A percentile compares a stretch with the other conserved stretches of the same genome.
These are phyloP conservation scores for Trichoderma endophyticum DNA, from an alignment of 2,329 filamentous ascomycete species.

Conservation along the genomic window DNA sequence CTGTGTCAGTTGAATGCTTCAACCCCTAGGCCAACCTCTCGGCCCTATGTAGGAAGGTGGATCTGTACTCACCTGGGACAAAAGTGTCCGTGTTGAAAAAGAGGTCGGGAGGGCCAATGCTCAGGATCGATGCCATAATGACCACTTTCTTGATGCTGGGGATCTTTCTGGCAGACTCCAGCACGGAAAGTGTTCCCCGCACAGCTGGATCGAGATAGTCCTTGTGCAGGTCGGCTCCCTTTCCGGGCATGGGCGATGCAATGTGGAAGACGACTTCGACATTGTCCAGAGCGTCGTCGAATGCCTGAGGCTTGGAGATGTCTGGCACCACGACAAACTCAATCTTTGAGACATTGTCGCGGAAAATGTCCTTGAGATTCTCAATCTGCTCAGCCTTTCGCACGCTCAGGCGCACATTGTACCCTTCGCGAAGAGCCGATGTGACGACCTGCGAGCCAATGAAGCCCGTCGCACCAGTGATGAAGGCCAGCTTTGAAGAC, in stretches of 20 bases:
- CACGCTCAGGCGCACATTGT: constrained; percentile 21
- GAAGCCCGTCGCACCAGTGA: constrained; percentile 24
- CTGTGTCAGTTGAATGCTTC: background rate
- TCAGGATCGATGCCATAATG: constrained; percentile 21
- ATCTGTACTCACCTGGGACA: background rate
- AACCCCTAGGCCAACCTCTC: background rate
- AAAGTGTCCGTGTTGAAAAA: background rate
- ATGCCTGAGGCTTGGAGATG: constrained; percentile 25
- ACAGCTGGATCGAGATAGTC: constrained; percentile 21
- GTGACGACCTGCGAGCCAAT: constrained; percentile 20
- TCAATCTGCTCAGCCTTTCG: constrained; percentile 19
- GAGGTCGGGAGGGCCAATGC: constrained; percentile 11
- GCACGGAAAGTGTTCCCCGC: constrained; percentile 16
- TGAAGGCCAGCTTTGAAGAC: constrained; percentile 16
- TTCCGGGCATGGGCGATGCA: constrained; percentile 23
- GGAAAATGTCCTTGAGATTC: constrained; percentile 6
- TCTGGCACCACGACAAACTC: constrained; percentile 31
- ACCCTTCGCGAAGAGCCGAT: constrained; percentile 14
- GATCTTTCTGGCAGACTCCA: constrained; percentile 15
- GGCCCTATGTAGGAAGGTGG: no score
- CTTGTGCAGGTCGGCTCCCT: constrained; percentile 19
- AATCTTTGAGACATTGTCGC: background rate
- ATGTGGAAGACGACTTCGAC: constrained; percentile 35
- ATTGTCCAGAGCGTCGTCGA: constrained; percentile 35
- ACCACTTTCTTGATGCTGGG: constrained; percentile 19